Evolutionary conservation across 1,284 basidiomycete species (phyloP).

Genomic region (Hortiboletus rubellus): DNA sequence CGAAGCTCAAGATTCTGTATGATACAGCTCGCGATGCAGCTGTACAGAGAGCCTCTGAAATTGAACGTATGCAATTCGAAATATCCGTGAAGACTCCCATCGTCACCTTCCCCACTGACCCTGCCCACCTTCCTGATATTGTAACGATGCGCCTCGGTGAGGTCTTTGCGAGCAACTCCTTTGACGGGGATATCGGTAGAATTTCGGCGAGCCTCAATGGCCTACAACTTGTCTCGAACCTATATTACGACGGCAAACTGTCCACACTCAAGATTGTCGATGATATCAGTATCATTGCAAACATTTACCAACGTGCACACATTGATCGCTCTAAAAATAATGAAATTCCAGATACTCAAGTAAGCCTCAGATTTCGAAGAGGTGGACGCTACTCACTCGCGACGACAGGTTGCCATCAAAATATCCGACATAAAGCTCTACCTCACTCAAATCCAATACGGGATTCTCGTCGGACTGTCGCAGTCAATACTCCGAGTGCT

Average conservation of each 20-base stretch:
- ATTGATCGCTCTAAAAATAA: slow-evolving; percentile 51
- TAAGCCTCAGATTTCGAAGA: slow-evolving; percentile 33
- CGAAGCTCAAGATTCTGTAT: slow-evolving; percentile 90
- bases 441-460: slow-evolving; percentile 91
- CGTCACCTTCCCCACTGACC: slow-evolving; percentile 82
- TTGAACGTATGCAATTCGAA: slow-evolving; percentile 91
- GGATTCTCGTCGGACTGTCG: slow-evolving; percentile 70
- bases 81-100: slow-evolving; percentile 93
- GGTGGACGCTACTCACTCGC: slow-evolving; percentile 4
- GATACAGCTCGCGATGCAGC: slow-evolving; percentile 95
- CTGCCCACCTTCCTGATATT: slow-evolving; percentile 62
- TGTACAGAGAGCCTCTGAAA: slow-evolving; percentile 86
- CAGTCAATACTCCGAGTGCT: slow-evolving; percentile 78
- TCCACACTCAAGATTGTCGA: slow-evolving; percentile 86
- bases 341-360: slow-evolving; percentile 70
- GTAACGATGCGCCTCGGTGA: slow-evolving; percentile 89
- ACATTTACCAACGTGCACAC: slow-evolving; percentile 62
- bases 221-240: slow-evolving; percentile 79
- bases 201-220: slow-evolving; percentile 83
- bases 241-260: slow-evolving; percentile 51
- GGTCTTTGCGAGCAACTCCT: slow-evolving; percentile 82
- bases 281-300: slow-evolving; percentile 80
- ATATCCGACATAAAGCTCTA: slow-evolving; percentile 91
- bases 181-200: slow-evolving; percentile 58
- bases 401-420: slow-evolving; percentile 61